Conservation (phyloP, 2,329 filamentous ascomycete species). For the Chalaropsis thielavioides region DNA sequence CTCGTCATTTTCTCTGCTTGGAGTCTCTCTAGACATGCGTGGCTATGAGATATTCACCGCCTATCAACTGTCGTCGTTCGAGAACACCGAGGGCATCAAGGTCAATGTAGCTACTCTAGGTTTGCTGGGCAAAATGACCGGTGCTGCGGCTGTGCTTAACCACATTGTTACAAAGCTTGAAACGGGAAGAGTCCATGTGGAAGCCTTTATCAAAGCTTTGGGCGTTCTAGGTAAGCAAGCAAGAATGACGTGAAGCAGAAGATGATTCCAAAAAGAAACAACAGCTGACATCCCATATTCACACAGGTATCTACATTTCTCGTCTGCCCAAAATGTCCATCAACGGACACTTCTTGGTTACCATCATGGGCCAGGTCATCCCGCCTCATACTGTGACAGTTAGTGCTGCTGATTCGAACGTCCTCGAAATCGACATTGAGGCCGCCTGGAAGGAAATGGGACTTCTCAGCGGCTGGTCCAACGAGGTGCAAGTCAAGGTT, state of each 20-base stretch:
- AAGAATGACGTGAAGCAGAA: constrained; percentile 8
- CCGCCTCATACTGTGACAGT: constrained; percentile 50
- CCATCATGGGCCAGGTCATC: constrained; percentile 57
- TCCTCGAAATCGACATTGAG: constrained; percentile 65
- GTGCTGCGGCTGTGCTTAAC: constrained; percentile 58
- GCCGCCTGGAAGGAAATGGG: constrained; percentile 64
- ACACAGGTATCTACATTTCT: constrained; percentile 62
- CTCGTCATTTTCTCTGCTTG: constrained; percentile 37
- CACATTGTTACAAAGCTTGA: constrained; percentile 40
- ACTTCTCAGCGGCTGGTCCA: constrained; percentile 59
- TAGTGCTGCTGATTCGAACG: constrained; percentile 35
- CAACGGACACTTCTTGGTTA: constrained; percentile 53
- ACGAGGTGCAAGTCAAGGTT: constrained; percentile 59
- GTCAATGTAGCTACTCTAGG: constrained; percentile 57
- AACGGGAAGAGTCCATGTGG: constrained; percentile 45
- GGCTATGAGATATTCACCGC: constrained; percentile 75
- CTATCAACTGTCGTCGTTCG: constrained; percentile 49
- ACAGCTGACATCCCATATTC: background rate
- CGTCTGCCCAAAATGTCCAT: constrained; percentile 46
- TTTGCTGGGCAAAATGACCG: constrained; percentile 77
- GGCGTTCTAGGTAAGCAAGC: constrained; percentile 51
- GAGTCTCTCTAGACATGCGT: constrained; percentile 45
- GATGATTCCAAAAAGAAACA: background rate
- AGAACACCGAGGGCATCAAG: constrained; percentile 26
- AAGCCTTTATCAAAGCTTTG: constrained; percentile 62